These are phyloP conservation scores for Ballota nigra DNA, from an alignment of 257 asterid genomes.

Conservation along the genomic window DNA sequence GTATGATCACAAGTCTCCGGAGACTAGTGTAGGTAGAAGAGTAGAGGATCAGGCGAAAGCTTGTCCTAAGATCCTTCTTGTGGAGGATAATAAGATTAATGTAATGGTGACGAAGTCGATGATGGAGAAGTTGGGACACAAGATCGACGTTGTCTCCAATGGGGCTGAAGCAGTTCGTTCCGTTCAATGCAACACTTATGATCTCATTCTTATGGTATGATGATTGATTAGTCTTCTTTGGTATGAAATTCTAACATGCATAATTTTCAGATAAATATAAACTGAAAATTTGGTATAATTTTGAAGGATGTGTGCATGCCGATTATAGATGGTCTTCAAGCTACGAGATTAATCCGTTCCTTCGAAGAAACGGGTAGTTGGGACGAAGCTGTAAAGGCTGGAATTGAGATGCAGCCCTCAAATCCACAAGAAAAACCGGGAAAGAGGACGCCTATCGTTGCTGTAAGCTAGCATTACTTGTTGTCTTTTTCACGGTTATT, in stretches of 20 bases:
- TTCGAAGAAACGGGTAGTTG: constrained; percentile 83
- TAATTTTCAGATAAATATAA: neutral
- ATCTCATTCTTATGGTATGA: constrained; percentile 75
- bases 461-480: too few relatives aligned
- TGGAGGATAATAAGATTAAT: constrained; percentile 79
- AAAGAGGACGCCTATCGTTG: constrained; percentile 66
- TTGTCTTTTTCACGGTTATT: too few relatives aligned
- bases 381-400: constrained; percentile 77
- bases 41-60: constrained; percentile 16
- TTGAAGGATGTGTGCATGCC: constrained; percentile 94
- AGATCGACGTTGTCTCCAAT: constrained; percentile 56
- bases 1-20: constrained; percentile 15
- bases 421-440: constrained; percentile 21
- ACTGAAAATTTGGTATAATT: neutral
- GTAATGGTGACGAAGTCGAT: constrained; percentile 79
- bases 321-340: constrained; percentile 87
- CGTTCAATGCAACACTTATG: constrained; percentile 46
- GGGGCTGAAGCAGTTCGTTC: constrained; percentile 83
- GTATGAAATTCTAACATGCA: neutral
- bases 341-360: constrained; percentile 74
- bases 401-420: constrained; percentile 41
- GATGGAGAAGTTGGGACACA: constrained; percentile 84
- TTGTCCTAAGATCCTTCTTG: constrained; percentile 66
- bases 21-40: constrained; percentile 19
- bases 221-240: constrained; percentile 8